Percentiles rank a stretch among this genome's conserved stretches.
Evolutionary conservation across 2,329 filamentous ascomycete genomes (phyloP).

Genomic region (Sporothrix curviconia): DNA sequence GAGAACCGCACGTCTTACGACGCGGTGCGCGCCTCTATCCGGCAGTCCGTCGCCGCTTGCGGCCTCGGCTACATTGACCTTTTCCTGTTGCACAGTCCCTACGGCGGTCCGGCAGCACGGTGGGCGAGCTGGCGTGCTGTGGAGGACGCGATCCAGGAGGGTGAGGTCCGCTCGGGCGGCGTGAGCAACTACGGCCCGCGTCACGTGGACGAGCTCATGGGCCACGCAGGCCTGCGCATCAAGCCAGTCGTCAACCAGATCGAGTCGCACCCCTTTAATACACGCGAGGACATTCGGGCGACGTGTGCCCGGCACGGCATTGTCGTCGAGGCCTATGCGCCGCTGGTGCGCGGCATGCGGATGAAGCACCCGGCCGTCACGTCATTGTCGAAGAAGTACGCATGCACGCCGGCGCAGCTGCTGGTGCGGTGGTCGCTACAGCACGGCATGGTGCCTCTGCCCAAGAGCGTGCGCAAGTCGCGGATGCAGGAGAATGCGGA

Average conservation of each 20-base stretch:
- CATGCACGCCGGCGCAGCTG: constrained; percentile 64
- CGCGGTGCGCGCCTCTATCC: constrained; percentile 60
- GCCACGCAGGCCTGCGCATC: constrained; percentile 45
- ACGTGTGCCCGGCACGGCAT: constrained; percentile 62
- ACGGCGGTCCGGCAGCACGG: constrained; percentile 62
- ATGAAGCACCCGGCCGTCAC: constrained; percentile 62
- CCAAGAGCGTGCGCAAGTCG: constrained; percentile 60
- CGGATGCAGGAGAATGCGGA: constrained; percentile 60
- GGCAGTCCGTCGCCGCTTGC: constrained; percentile 54
- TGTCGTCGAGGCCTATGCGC: constrained; percentile 71
- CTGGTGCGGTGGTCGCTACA: constrained; percentile 73
- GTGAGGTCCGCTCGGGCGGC: constrained; percentile 64
- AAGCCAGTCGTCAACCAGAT: constrained; percentile 71
- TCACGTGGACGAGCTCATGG: constrained; percentile 65
- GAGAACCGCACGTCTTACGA: constrained; percentile 60
- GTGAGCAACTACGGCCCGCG: constrained; percentile 73
- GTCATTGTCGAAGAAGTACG: constrained; percentile 59
- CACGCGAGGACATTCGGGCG: constrained; percentile 57
- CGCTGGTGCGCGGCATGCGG: constrained; percentile 62
- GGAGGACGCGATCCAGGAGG: constrained; percentile 66
- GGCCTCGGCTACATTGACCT: constrained; percentile 71
- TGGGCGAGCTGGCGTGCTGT: constrained; percentile 70
- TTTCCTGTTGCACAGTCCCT: constrained; percentile 73
- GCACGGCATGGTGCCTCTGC: constrained; percentile 64
- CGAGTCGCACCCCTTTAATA: constrained; percentile 79